Percentiles rank a stretch among this genome's conserved stretches.
phyloP scores from a whole-genome alignment of 2,329 filamentous ascomycete species.

The Penicillium sp. region DNA sequence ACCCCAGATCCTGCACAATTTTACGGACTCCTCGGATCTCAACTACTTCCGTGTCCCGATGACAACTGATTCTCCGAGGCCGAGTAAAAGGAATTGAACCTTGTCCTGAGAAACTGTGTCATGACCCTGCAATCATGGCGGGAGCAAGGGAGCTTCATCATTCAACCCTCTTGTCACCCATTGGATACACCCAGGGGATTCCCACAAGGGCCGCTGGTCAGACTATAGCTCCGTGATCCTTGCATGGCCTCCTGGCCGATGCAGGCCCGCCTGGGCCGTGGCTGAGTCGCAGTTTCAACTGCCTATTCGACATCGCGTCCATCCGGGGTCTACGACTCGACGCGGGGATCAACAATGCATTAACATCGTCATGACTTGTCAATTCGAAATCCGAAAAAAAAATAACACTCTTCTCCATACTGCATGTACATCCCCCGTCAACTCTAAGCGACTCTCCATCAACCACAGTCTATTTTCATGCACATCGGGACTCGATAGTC shows the following conservation, averaged over 20 bases:
- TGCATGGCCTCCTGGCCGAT: slow-evolving; percentile 12
- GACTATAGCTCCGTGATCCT: slow-evolving; percentile 11
- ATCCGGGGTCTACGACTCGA: background rate
- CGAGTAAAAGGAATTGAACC: background rate
- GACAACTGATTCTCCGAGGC: background rate
- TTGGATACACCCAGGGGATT: too few species aligned
- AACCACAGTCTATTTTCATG: slow-evolving; percentile 4
- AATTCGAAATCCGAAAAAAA: too few species aligned
- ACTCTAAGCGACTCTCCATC: too few species aligned
- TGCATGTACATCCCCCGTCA: too few species aligned
- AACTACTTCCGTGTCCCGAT: slow-evolving; percentile 1
- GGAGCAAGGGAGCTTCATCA: too few species aligned
- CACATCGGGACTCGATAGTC: background rate
- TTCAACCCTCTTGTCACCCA: too few species aligned
- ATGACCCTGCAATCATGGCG: too few species aligned
- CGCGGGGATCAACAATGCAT: background rate
- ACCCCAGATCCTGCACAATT: background rate
- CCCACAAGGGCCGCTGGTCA: background rate
- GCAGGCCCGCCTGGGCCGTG: slow-evolving; percentile 3
- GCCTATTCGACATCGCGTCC: background rate
- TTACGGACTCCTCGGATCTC: background rate
- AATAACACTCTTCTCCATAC: too few species aligned
- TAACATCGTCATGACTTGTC: background rate
- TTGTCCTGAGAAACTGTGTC: background rate
- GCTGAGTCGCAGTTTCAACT: slow-evolving; percentile 9